Base-by-base conservation (phyloP, 306 rosid species). In the Trifolium repens region DNA sequence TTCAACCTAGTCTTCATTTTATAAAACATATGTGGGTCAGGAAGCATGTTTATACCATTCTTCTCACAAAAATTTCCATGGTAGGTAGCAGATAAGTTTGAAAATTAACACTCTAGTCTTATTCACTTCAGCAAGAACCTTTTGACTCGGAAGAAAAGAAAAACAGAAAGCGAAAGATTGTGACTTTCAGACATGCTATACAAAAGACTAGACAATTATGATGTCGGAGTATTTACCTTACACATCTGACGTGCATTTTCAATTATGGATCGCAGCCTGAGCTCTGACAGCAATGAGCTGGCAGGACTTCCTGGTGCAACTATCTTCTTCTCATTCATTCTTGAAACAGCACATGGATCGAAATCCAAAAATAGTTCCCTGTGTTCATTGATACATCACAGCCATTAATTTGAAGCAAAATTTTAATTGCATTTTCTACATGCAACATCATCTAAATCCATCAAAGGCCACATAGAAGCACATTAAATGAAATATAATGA, bases 171-270 rank as follows among this genome's bases (percentile, higher is more conserved):
- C 24, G 7, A 24, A 74, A 69, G 61, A 10, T 19, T 72, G 69
- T 63, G 39, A 68, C 14, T 72, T 78, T 59, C 42, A 4, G 52
- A 77, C 73, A 43, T 22, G 30, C 30, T n/a, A 64, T 34, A 19
- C 15, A 35, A 42, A 73, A 50, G 66, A 74, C 27, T 60, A 34
- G 57, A 58, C 53, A 57, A 47, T 16, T 46, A 71, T 57, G 7
- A 27, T 71, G 46, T n/a, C 5, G 4, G 42, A 43, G 78, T 43
- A 58, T 35, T 72, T 80, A 89, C 96, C 96, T 89, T 87, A 74
- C 89, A 86, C 60, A 81, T 84, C 82, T 82, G 96, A 58, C 90
- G 90, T 64, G 90, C 96, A 79, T 91, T 91, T 81, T 91, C 97
- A 65, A 89, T 75, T 65, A 89, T 85, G 77, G 90, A 84, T 79